Conservation (phyloP, 2,329 filamentous ascomycete genomes). For the Arthrobotrys sphaeroides region DNA sequence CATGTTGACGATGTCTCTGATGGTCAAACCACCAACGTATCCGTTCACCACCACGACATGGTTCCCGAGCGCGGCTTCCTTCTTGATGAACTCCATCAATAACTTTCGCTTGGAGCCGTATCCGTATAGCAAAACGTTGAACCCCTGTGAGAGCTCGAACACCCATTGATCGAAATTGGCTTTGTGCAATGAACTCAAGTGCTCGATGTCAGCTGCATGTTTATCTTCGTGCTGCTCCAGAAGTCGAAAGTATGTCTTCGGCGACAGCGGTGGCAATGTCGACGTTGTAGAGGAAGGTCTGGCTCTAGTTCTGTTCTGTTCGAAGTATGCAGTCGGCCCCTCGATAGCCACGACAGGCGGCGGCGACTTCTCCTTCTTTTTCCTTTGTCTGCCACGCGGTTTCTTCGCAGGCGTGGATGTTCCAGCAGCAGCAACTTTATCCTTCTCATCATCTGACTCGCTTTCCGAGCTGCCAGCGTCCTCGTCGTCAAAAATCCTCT, state of each 20-base stretch:
- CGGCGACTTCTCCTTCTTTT: constrained; percentile 64
- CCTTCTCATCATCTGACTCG: constrained; percentile 57
- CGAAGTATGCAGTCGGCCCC: constrained; percentile 91
- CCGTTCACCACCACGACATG: constrained; percentile 83
- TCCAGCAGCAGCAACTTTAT: constrained; percentile 53
- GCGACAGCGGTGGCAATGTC: constrained; percentile 78
- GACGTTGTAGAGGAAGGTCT: constrained; percentile 85
- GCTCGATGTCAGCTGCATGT: constrained; percentile 75
- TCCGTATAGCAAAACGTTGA: constrained; percentile 90
- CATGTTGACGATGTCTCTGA: constrained; percentile 75
- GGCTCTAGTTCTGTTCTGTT: constrained; percentile 73
- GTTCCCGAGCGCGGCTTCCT: constrained; percentile 72
- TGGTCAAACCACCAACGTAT: constrained; percentile 73
- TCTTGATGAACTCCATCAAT: constrained; percentile 70
- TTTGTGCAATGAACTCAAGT: constrained; percentile 77
- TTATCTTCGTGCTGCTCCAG: constrained; percentile 73
- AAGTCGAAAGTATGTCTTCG: constrained; percentile 87
- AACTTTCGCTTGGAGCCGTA: constrained; percentile 87
- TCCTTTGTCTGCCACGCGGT: constrained; percentile 63
- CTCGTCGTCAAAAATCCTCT: constrained; percentile 65
- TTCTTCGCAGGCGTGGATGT: constrained; percentile 65
- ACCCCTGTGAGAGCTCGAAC: constrained; percentile 86
- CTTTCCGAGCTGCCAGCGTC: constrained; percentile 65
- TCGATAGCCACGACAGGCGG: constrained; percentile 81
- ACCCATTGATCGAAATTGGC: constrained; percentile 89